These are phyloP conservation scores for Pseudogymnoascus sp. DNA, from an alignment of 2,329 filamentous ascomycete genomes.

Conservation along the genomic window DNA sequence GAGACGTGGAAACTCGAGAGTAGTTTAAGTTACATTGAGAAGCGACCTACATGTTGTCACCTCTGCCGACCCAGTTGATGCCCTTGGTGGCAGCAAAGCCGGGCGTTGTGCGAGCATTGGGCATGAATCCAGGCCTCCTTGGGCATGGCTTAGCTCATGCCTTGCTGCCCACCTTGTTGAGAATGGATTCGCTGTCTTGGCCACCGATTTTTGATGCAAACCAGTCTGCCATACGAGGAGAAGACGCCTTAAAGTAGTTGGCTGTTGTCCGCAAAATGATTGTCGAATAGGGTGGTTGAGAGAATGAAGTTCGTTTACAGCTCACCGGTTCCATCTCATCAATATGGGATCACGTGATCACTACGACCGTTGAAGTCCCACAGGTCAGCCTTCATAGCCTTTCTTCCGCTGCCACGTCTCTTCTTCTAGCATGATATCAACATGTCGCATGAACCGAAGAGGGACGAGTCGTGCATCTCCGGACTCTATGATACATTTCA, in stretches of 20 bases:
- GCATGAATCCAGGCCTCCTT: conserved; percentile 10
- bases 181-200: background rate
- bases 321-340: background rate
- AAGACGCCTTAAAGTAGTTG: conserved; percentile 4
- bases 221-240: background rate
- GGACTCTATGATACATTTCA: background rate
- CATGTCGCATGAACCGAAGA: background rate
- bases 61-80: background rate
- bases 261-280: background rate
- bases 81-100: conserved; percentile 6
- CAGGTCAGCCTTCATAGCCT: background rate
- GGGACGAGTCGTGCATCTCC: background rate
- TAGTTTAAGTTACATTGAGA: conserved; percentile 9
- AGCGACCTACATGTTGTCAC: conserved; percentile 2
- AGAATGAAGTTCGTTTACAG: conserved; percentile 54
- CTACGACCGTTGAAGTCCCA: background rate
- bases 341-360: background rate
- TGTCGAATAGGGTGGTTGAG: conserved; percentile 43
- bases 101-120: conserved; percentile 5
- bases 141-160: conserved; percentile 7
- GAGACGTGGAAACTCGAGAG: conserved; percentile 1
- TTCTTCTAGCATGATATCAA: background rate
- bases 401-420: background rate
- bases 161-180: conserved; percentile 11
- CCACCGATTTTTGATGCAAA: background rate